Evolutionary conservation across 345 rosid genomes (phyloP), one percentile per base, ranked within the genome.

Genomic region (Trapa incisa): DNA sequence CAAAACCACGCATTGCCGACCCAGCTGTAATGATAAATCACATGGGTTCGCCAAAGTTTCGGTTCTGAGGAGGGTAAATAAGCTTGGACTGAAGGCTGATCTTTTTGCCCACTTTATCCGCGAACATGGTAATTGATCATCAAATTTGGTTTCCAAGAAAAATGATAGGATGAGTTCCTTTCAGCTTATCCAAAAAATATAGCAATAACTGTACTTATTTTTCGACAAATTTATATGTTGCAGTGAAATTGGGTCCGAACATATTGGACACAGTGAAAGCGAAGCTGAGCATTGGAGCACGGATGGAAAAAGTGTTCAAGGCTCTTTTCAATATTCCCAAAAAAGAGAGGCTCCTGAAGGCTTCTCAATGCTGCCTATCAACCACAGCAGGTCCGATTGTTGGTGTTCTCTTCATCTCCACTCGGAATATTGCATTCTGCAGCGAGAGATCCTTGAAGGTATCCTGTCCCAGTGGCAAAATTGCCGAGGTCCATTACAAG

Each of bases 361-460:
- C 83, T 56, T 82, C 82, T 1, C 80, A 80, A 29, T 82, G 86
- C 72, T 80, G 74, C 54, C 58, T 80, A 35, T 78, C 82, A 3
- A 82, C 81, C 13, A 61, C 78, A 15, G 68, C 72, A 2, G 82
- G 83, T 50, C 82, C 86, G 13, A 76, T 80, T 63, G 75, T 77
- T 0, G 83, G 83, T 6, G 70, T 79, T 41, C 73, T 82, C 67
- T 80, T 80, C 63, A 70, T 80, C 48, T 80, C 86, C 32, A 77
- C 75, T 2, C 16, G 53, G 7, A 77, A 76, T 38, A n/a, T 82
- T 52, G 82, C 77, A 12, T 82, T 82, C 58, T 82, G 75, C 72
- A 74, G 82, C 50, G 67, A 80, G 36, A 74, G 68, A 63, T 70
- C 74, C 60, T 37, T 82, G 32, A 17, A 71, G 29, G 39, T 70